Conservation (phyloP, 208 protist genomes). For the Leishmania braziliensis region DNA sequence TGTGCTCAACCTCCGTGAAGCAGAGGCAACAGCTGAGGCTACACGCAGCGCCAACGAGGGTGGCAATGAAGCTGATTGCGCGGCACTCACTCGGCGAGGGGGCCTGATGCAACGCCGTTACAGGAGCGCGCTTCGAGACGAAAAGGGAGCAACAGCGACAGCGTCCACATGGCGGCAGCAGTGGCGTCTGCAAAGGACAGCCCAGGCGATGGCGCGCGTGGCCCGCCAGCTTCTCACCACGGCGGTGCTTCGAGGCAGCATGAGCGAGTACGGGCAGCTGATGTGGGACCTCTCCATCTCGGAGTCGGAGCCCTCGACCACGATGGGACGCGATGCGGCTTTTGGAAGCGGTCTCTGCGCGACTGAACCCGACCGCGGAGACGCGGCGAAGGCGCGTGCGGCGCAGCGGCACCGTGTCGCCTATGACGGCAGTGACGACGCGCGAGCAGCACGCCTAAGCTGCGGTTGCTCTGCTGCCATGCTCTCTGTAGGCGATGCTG, state of each 20-base stretch:
- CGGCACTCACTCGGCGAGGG: background rate
- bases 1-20: background rate
- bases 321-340: background rate
- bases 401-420: background rate
- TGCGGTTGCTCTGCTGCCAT: conserved; percentile 27
- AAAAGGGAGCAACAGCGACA: background rate
- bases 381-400: background rate
- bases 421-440: conserved; percentile 3
- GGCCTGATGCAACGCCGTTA: background rate
- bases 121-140: background rate
- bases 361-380: background rate
- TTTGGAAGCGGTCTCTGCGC: background rate
- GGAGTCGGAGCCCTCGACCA: background rate
- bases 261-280: conserved; percentile 31
- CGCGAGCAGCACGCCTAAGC: conserved; percentile 7
- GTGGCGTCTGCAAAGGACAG: conserved; percentile 3
- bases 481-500: conserved; percentile 13
- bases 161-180: conserved; percentile 1
- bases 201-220: background rate
- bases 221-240: conserved; percentile 21
- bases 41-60: background rate
- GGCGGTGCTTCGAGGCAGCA: conserved; percentile 20
- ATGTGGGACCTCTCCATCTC: conserved; percentile 19
- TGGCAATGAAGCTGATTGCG: background rate
- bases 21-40: background rate